These are phyloP conservation scores for Leccinum griseonigrum DNA, from an alignment of 1,284 basidiomycete genomes.

Conservation along the genomic window DNA sequence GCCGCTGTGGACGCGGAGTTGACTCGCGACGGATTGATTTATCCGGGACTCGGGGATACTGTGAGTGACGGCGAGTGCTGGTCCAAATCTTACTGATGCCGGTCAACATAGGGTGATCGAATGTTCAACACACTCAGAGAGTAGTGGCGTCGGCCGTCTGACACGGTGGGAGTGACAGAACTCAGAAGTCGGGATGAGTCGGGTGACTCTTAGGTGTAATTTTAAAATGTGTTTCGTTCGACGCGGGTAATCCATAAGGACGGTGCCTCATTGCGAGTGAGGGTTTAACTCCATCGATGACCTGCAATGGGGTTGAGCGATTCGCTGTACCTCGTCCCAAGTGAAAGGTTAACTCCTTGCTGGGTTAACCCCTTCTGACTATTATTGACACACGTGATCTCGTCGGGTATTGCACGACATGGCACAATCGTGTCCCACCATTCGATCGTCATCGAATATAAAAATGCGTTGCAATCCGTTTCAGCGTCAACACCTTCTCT, in stretches of 20 bases:
- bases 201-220: background rate
- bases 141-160: slow-evolving; percentile 22
- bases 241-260: background rate
- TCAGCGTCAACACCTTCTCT: background rate
- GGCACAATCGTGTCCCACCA: slow-evolving; percentile 29
- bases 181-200: background rate
- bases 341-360: background rate
- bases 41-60: slow-evolving; percentile 86
- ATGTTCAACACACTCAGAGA: slow-evolving; percentile 55
- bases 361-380: slow-evolving; percentile 3
- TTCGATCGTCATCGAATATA: background rate
- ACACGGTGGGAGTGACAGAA: slow-evolving; percentile 5
- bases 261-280: background rate
- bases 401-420: slow-evolving; percentile 23
- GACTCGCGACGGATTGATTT: slow-evolving; percentile 74
- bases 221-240: background rate
- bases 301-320: background rate
- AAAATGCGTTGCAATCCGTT: background rate
- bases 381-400: slow-evolving; percentile 27
- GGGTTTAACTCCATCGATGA: background rate
- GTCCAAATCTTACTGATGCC: background rate
- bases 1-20: slow-evolving; percentile 76
- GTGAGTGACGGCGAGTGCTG: slow-evolving; percentile 44
- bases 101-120: slow-evolving; percentile 55
- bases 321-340: background rate